phyloP scores from a whole-genome alignment of 306 rosid species.

The Ceratonia siliqua region DNA sequence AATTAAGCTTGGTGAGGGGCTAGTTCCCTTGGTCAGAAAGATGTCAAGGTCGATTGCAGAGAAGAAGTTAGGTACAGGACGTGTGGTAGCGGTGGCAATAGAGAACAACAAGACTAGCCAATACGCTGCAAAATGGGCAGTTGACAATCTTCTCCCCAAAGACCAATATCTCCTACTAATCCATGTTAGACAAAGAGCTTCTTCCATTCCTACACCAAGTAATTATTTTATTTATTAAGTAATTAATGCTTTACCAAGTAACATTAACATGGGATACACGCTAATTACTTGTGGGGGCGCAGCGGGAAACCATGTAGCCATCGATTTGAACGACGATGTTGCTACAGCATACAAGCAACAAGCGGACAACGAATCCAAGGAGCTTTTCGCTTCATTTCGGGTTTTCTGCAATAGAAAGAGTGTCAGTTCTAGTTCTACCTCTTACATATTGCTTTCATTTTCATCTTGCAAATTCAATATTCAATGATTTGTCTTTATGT shows the following conservation, averaged over 20 bases:
- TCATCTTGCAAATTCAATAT: slow-evolving; percentile 1
- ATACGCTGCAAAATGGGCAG: slow-evolving; percentile 80
- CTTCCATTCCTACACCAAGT: slow-evolving; percentile 53
- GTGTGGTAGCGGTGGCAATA: slow-evolving; percentile 76
- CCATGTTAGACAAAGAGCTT: slow-evolving; percentile 57
- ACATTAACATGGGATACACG: too few species aligned
- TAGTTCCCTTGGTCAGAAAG: neutral
- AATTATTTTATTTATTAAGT: too few species aligned
- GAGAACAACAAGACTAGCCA: slow-evolving; percentile 76
- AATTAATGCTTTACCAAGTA: too few species aligned
- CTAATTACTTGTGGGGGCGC: too few species aligned
- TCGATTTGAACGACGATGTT: slow-evolving; percentile 51
- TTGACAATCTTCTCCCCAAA: slow-evolving; percentile 69
- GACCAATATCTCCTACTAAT: slow-evolving; percentile 66
- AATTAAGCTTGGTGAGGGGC: neutral
- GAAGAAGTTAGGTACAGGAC: slow-evolving; percentile 52
- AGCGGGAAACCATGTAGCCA: slow-evolving; percentile 46
- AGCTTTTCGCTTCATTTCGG: slow-evolving; percentile 75
- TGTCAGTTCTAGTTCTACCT: slow-evolving; percentile 50
- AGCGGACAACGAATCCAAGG: slow-evolving; percentile 57
- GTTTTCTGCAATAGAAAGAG: slow-evolving; percentile 68
- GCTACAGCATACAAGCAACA: slow-evolving; percentile 54
- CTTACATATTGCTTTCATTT: neutral
- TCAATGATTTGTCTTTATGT: neutral
- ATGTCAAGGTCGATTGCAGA: slow-evolving; percentile 50